Evolutionary conservation across 352 stramenopile species (phyloP), one percentile per base, ranked within the genome.

Genomic region (Phytophthora constricta): DNA sequence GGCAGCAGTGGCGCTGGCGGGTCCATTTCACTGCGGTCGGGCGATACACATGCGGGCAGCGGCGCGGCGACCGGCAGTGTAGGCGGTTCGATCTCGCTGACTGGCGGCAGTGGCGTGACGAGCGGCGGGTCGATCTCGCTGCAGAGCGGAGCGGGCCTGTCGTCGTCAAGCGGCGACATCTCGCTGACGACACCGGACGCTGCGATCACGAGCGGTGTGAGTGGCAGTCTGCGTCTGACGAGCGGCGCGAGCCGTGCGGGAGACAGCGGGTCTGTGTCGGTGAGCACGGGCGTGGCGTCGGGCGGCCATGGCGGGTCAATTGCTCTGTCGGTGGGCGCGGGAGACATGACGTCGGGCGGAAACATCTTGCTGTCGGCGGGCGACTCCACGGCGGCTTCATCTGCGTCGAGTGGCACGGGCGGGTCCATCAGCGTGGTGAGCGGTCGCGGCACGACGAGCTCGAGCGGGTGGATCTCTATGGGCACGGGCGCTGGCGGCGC

Each of bases 251-350:
- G 42, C 34, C 43, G 58, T 4, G 26, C 23, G 56, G 45, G 27
- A 3, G 50, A 28, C 33, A 49, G 59, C 51, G 59, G 59, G 39
- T 68, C 59, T 9, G 59, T 61, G 51, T 31, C 51, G 28, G 13
- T 68, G 59, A 51, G 58, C 27, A 70, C 60, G 17, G 69, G 73
- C 27, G 49, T 60, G 48, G 50, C 62, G 58, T 65, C 33, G 11
- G 39, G 58, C 34, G 64, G 64, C 37, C 64, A 42, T n/a, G 71
- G 67, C 51, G 67, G 71, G 10, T 70, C 67, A 37, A 76, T 79
- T 50, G 58, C 53, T 27, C 22, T 82, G 62, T 59, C 57, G 25
- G 65, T 72, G 9, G 72, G 72, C 42, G 41, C 25, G 39, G 72
- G 72, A 33, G 57, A 47, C 33, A 72, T 60, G 49, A 34, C 60